Base-by-base conservation (phyloP, 23 red algal species). In the Pyropia yezoensis region DNA sequence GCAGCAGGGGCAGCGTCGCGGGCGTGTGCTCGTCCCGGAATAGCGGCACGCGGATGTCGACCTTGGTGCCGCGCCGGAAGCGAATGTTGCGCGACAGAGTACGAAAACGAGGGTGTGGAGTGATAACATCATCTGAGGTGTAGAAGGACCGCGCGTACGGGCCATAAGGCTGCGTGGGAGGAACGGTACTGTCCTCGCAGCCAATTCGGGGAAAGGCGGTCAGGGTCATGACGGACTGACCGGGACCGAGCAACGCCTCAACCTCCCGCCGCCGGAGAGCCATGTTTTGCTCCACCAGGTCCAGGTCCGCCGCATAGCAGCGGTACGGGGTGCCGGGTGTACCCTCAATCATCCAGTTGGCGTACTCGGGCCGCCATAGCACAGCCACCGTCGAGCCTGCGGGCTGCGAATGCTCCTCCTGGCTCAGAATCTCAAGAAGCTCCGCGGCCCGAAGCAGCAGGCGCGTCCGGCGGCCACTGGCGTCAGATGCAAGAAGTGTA, bases 341-440 rank as follows among this genome's bases (percentile, higher is more conserved):
- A 18, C 94, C 94, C 51, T 98, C 94, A 34, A 98, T 85, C 94
- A 98, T 98, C 94, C 94, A 98, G 32, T 68, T 82, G 2, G 94
- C 94, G 57, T 98, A 98, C 66, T 98, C 94, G 0, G 94, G 94
- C 33, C 94, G 77, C 94, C 94, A 98, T 15, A 98, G 70, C 18
- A 88, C 77, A 54, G 75, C 80, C 6, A 95, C 90, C 20, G 70
- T 71, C 49, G 56, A 79, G n/a, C 74, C 67, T 21, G 55, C 20
- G 3, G 75, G 72, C 24, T 79, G 70, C 18, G 76, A 52, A 33
- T 78, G 78, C 61, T 97, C 93, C 49, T 87, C 80, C 15, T 61
- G 54, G 72, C 91, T 87, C 59, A 98, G 50, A 27, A 76, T 56
- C 13, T 61, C 54, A 14, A 98, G 69, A 20, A 98, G 47, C 56